Evolutionary conservation across 139 green algal species (phyloP).

Genomic region (Haematococcus lacustris): DNA sequence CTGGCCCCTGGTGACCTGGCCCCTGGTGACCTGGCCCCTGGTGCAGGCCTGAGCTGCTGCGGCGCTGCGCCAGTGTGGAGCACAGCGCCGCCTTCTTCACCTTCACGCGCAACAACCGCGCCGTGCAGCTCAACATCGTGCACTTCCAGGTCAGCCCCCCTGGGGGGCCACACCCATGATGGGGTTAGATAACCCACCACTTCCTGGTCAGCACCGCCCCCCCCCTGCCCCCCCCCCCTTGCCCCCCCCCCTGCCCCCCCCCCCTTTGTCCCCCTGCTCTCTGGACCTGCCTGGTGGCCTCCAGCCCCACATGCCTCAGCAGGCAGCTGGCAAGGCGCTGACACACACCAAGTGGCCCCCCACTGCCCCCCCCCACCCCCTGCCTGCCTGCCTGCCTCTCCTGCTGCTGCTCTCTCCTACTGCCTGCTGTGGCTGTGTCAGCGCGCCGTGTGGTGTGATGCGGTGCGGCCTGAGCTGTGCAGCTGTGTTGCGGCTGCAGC

Average conservation of each 20-base stretch:
- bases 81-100: slow-evolving; percentile 35
- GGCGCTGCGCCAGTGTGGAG: not conserved
- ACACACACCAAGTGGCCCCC: no score
- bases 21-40: no score
- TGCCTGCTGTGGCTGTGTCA: not conserved
- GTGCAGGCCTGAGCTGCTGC: slow-evolving; percentile 7
- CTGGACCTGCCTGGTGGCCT: not conserved
- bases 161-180: not conserved
- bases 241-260: no score
- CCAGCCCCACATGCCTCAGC: not conserved
- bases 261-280: not conserved
- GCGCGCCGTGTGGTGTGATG: not conserved
- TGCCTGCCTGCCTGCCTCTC: not conserved
- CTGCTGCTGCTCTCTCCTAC: not conserved
- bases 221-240: not conserved
- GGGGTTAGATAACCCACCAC: not conserved
- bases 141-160: slow-evolving; percentile 72
- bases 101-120: slow-evolving; percentile 68
- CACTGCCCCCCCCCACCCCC: no score
- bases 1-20: no score
- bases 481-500: slow-evolving; percentile 15
- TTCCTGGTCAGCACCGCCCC: not conserved
- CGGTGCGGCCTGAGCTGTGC: not conserved
- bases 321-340: no score
- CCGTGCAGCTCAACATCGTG: slow-evolving; percentile 63